These are phyloP conservation scores for Phytophthora lateralis DNA, from an alignment of 352 stramenopile genomes.

Conservation along the genomic window DNA sequence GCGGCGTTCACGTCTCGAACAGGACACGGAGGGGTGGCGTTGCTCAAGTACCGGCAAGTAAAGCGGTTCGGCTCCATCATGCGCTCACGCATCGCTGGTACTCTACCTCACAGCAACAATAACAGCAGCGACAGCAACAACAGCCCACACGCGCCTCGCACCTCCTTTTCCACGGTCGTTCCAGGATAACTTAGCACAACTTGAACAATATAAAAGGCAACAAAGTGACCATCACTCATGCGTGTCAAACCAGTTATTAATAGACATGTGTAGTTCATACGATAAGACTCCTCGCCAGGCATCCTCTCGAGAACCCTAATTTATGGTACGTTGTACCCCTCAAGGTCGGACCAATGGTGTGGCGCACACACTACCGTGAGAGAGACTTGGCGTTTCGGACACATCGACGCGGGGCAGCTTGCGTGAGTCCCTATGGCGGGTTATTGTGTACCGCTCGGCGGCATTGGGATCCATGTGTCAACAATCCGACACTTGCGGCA, in stretches of 20 bases:
- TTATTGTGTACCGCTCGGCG: no score
- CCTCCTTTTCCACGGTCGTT: conserved; percentile 25
- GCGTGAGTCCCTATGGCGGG: not conserved
- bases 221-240: conserved; percentile 2
- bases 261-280: no score
- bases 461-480: not conserved
- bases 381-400: no score
- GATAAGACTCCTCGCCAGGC: no score
- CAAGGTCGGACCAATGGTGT: conserved; percentile 6
- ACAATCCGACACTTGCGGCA: not conserved
- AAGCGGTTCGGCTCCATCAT: conserved; percentile 74
- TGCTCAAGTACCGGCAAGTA: conserved; percentile 71
- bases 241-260: not conserved
- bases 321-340: no score
- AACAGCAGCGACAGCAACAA: conserved; percentile 5
- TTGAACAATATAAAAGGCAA: conserved; percentile 7
- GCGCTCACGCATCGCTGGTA: conserved; percentile 40
- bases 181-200: conserved; percentile 12
- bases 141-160: conserved; percentile 10
- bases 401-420: not conserved
- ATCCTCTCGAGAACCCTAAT: no score
- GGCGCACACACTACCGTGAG: not conserved
- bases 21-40: conserved; percentile 25
- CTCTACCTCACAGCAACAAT: conserved; percentile 5
- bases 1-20: conserved; percentile 15